Evolutionary conservation across 306 rosid species (phyloP), one percentile per base, ranked within the genome.

Genomic region (Herpetospermum pedunculosum): DNA sequence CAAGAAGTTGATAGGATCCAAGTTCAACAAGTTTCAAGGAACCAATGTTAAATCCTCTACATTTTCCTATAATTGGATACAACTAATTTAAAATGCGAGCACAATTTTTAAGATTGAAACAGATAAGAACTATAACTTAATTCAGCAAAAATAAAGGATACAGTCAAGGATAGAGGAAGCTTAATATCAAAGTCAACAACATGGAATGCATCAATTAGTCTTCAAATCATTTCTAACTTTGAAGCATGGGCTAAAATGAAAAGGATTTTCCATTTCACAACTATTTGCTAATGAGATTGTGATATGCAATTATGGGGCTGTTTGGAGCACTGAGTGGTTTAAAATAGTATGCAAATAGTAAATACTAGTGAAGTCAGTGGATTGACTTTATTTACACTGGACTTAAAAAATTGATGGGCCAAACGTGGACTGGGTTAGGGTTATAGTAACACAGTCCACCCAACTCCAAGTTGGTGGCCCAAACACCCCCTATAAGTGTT

Each of bases 1-100:
- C 80, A 80, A 62, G 71, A 69, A 70, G 79, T 37, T 65, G 64
- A 59, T 34, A 57, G 28, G 50, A 9, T 58, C 21, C 23, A 37
- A 38, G 67, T 70, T 35, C 34, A 67, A 67, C 37, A 23, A 67
- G 72, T 67, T 21, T 40, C 29, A 41, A 67, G 30, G 71, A 13
- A 10, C 71, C 8, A 64, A 19, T 64, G 30, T 37, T 5, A 34
- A 32, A 62, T 62, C 23, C 47, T 16, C 70, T 34, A 30, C 5
- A 14, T 41, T 23, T 30, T 29, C 67, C 70, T 35, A 8, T 62
- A 32, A 18, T 19, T 62, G 70, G 34, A 23, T 21, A 9, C 46
- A 18, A 62, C 70, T 60, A 32, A 60, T n/a, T 37, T 63, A 30
- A 37, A 37, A 11, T 37, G 47, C 1, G 37, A 38, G 48, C 70